Base-by-base conservation (phyloP, 768 basidiomycete genomes). In the Kwoniella europaea region DNA sequence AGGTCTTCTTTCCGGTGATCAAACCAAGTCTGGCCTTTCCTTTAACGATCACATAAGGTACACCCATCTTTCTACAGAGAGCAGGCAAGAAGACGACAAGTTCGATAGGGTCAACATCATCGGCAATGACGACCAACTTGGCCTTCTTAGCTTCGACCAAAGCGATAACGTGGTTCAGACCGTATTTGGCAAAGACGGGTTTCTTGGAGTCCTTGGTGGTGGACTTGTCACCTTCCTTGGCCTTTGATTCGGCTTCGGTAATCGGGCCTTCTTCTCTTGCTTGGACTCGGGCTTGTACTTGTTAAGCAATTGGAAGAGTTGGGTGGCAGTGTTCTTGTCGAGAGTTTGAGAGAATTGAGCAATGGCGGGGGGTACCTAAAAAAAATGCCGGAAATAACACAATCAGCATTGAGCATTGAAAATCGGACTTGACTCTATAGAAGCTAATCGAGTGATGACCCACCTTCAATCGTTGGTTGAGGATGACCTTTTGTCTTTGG, bases 311-410 rank as follows among this genome's bases (percentile, higher is more conserved):
- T 96, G 95, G 90, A 98, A 98, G 72, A 98, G 86, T 85, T 98
- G 95, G 41, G 92, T 94, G 22, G 96, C 96, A 62, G 95, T 98
- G 89, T 98, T 98, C 89, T 97, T 98, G 89, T 99, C 96, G 82
- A 99, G 88, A 56, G 94, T 94, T 87, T 92, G 89, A 63, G 83
- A 89, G 88, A 98, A 98, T 85, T 99, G 96, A 59, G 94, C 92
- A 79, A 99, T 95, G 77, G 96, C 93, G 52, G 96, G 96, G 76
- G 96, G 96, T 29, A 97, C 94, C 82, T 82, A 70, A 24, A 52
- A 24, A 52, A 12, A 43, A 20, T 55, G n/a, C 35, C 35, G 35
- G 35, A 35, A 55, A 5, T 41, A 43, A 50, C 10, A n/a, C 24
- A 20, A 59, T 65, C 27, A 58, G 42, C 43, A 43, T 9, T 7